Evolutionary conservation across 2,329 filamentous ascomycete species (phyloP).

Genomic region (Colletotrichum magnum): DNA sequence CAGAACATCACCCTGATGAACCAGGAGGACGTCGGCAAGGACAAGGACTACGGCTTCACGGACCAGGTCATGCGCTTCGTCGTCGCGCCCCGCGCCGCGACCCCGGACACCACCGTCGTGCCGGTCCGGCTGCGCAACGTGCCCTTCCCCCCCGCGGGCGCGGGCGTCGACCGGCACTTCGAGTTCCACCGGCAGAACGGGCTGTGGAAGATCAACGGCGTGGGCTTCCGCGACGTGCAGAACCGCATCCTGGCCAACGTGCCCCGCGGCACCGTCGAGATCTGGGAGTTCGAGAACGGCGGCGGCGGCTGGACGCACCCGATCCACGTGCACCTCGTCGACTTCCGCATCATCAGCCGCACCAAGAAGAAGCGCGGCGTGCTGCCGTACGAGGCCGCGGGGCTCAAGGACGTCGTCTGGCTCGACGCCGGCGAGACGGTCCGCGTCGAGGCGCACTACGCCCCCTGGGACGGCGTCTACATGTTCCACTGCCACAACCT

Average conservation of each 20-base stretch:
- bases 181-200: constrained; percentile 59
- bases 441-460: constrained; percentile 64
- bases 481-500: constrained; percentile 66
- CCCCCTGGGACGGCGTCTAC: constrained; percentile 67
- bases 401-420: constrained; percentile 72
- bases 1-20: constrained; percentile 60
- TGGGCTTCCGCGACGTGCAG: constrained; percentile 60
- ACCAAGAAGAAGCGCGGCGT: constrained; percentile 58
- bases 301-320: constrained; percentile 67
- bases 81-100: constrained; percentile 53
- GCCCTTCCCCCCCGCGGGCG: constrained; percentile 53
- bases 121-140: constrained; percentile 54
- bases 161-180: constrained; percentile 59
- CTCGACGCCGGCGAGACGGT: constrained; percentile 65
- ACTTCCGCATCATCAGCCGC: constrained; percentile 68
- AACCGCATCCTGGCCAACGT: constrained; percentile 65
- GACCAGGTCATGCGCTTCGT: constrained; percentile 67
- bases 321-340: constrained; percentile 71
- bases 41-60: constrained; percentile 65
- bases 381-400: constrained; percentile 66
- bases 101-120: constrained; percentile 53
- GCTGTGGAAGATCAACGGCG: constrained; percentile 67
- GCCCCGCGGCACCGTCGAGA: constrained; percentile 60
- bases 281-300: constrained; percentile 65
- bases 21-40: constrained; percentile 53